Evolutionary conservation across 306 rosid species (phyloP), one percentile per base, ranked within the genome.

Genomic region (Crataegus laevigata): DNA sequence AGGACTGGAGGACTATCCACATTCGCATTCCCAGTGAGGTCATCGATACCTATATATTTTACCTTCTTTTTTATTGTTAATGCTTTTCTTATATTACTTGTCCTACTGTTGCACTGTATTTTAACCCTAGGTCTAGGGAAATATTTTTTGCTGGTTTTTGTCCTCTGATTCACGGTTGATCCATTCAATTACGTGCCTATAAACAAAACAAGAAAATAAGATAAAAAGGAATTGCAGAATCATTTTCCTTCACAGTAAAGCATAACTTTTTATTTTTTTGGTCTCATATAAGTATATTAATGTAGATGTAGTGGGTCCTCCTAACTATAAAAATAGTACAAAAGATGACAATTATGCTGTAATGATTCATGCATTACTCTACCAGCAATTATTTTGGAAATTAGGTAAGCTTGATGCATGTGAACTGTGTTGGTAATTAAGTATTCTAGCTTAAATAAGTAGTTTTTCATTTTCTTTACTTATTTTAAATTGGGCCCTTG

Each of bases 1-100:
- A 68, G 86, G 45, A 19, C 43, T 1, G 88, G 82, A 36, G 86
- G 29, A 8, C 83, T 82, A 64, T 85, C 88, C 75, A 71, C 64
- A 15, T 82, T 85, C 54, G 58, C 73, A 19, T 79, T 85, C 45
- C 80, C 17, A 32, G 88, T 85, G 63, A 76, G 76, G 22, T 17
- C 26, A 22, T 10, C 1, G 13, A 1, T 26, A 34, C 18, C 64
- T 54, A 38, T 13, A 7, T 32, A 55, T n/a, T 32, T 66, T 66
- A n/a, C 29, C 9, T 11, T 36, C 65, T 60, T 60, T 24, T 60
- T 5, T 26, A 14, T 60, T 59, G 64, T 59, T 59, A 11, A 12
- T 22, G 32, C 30, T 1, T 25, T 26, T 60, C 28, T 26, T 47
- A 5, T 11, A 13, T 11, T 59, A 12, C 9, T 25, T 59, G 13